Conservation (phyloP, 768 basidiomycete species). For the Mycena indigotica region DNA sequence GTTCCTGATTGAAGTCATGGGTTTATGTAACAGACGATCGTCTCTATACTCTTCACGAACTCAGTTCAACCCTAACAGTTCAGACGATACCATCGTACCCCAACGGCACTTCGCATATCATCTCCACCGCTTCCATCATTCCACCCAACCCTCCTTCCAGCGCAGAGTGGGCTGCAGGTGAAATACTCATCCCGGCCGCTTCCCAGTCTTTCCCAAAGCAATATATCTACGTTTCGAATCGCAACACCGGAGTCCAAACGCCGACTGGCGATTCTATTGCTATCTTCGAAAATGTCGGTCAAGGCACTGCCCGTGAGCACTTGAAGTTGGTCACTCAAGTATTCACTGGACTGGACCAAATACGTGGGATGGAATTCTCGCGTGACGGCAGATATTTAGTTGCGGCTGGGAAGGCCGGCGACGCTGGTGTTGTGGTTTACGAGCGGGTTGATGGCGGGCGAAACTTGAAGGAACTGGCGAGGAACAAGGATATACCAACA, state of each 20-base stretch:
- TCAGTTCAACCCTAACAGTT: slow-evolving; percentile 45
- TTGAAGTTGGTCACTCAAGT: slow-evolving; percentile 46
- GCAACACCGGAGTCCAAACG: slow-evolving; percentile 40
- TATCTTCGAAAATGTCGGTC: slow-evolving; percentile 47
- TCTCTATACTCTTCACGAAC: slow-evolving; percentile 49
- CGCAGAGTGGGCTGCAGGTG: slow-evolving; percentile 44
- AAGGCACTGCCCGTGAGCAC: slow-evolving; percentile 30
- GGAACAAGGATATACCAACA: slow-evolving; percentile 54
- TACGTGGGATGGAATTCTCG: slow-evolving; percentile 48
- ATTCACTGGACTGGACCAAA: slow-evolving; percentile 50
- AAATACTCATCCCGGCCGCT: slow-evolving; percentile 45
- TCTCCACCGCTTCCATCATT: slow-evolving; percentile 41
- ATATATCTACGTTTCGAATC: slow-evolving; percentile 50
- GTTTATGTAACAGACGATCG: slow-evolving; percentile 36
- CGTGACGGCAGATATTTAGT: neutral
- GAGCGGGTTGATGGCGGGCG: slow-evolving; percentile 56
- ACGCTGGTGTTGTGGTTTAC: slow-evolving; percentile 59
- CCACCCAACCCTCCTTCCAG: slow-evolving; percentile 38
- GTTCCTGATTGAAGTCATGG: neutral
- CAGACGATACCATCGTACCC: slow-evolving; percentile 43
- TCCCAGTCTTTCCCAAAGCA: slow-evolving; percentile 36
- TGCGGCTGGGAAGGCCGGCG: slow-evolving; percentile 35
- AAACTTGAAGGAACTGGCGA: slow-evolving; percentile 52
- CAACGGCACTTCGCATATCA: slow-evolving; percentile 41
- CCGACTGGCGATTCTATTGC: slow-evolving; percentile 53